phyloP scores from a whole-genome alignment of 768 basidiomycete species.

The Solioccasus polychromus region DNA sequence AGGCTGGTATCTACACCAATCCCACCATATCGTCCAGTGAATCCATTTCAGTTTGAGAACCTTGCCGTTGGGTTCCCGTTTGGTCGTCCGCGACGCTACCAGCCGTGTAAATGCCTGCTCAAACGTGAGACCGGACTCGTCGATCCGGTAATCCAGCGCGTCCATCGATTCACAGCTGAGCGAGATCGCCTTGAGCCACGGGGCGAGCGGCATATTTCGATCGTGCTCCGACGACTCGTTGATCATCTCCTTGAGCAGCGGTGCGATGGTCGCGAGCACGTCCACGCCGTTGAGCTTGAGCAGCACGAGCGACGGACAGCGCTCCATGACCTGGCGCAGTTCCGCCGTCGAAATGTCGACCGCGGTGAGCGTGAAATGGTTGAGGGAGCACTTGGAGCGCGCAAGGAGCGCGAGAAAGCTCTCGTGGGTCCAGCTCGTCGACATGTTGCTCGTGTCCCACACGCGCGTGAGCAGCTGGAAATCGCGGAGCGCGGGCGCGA shows the following conservation, averaged over 20 bases:
- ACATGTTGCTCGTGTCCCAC: slow-evolving; percentile 31
- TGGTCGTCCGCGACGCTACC: slow-evolving; percentile 26
- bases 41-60: slow-evolving; percentile 30
- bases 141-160: slow-evolving; percentile 19
- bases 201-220: slow-evolving; percentile 19
- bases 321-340: slow-evolving; percentile 25
- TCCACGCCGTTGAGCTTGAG: slow-evolving; percentile 27
- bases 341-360: slow-evolving; percentile 21
- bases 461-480: slow-evolving; percentile 32
- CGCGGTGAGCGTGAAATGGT: slow-evolving; percentile 30
- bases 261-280: slow-evolving; percentile 20
- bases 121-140: slow-evolving; percentile 26
- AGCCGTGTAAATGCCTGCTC: slow-evolving; percentile 24
- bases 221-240: slow-evolving; percentile 16
- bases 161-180: slow-evolving; percentile 29
- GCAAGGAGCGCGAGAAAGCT: slow-evolving; percentile 25
- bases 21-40: slow-evolving; percentile 33
- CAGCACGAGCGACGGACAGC: slow-evolving; percentile 29
- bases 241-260: slow-evolving; percentile 26
- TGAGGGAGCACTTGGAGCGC: slow-evolving; percentile 28
- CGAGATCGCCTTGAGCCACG: slow-evolving; percentile 30
- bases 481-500: slow-evolving; percentile 23
- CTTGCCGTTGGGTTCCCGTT: slow-evolving; percentile 21
- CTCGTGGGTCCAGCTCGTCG: slow-evolving; percentile 29
- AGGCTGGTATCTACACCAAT: slow-evolving; percentile 22